A percentile compares a stretch with the other conserved stretches of the same genome.
Conservation (phyloP, 768 basidiomycete species). For the Boletus rubroflammeus region DNA sequence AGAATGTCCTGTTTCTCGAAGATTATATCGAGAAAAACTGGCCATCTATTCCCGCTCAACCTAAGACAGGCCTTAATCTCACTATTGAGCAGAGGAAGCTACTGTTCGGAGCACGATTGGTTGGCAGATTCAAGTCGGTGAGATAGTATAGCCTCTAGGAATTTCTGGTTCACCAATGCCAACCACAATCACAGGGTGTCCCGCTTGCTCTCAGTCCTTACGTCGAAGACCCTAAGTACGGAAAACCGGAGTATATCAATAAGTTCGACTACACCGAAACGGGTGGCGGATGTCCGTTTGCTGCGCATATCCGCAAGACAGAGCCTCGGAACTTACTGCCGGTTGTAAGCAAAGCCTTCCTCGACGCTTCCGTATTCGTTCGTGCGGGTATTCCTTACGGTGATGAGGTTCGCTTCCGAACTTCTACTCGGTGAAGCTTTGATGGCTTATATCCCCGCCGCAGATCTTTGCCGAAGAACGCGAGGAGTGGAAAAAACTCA, state of each 20-base stretch:
- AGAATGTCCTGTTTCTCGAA: neutral
- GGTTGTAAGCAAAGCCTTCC: neutral
- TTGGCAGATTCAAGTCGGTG: neutral
- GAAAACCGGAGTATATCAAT: neutral
- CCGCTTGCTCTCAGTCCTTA: neutral
- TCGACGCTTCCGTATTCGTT: neutral
- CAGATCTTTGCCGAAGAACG: neutral
- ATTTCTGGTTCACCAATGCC: neutral
- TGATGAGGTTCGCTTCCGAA: neutral
- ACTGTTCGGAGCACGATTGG: neutral
- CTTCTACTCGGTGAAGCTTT: neutral
- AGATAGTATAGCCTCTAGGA: neutral
- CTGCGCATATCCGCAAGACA: neutral
- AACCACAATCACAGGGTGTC: neutral
- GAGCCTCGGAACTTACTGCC: neutral
- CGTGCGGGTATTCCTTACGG: neutral
- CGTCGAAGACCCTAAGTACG: neutral
- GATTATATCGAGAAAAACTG: neutral
- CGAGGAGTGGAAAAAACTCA: neutral
- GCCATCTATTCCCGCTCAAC: neutral
- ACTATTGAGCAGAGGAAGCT: neutral
- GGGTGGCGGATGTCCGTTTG: neutral
- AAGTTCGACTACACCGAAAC: neutral
- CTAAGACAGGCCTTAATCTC: neutral
- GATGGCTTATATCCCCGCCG: neutral